Evolutionary conservation across 495 filamentous ascomycete genomes (phyloP).

Genomic region (Wilcoxina mikolae): DNA sequence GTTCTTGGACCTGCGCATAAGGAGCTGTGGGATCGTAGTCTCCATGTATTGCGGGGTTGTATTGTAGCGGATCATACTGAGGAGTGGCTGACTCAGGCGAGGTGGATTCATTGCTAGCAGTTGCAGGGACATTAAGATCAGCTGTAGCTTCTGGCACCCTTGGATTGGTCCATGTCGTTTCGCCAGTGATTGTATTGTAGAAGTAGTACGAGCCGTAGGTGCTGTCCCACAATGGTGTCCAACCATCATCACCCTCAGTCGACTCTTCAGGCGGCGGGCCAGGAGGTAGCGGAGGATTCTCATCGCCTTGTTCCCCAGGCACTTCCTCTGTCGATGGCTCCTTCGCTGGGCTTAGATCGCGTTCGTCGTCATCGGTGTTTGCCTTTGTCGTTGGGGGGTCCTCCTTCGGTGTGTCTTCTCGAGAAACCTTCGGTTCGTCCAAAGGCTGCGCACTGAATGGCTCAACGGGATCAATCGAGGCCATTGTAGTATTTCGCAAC

Average conservation of each 20-base stretch:
- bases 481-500: not conserved
- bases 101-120: conserved; percentile 11
- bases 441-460: not conserved
- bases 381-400: not conserved
- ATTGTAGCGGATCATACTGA: conserved; percentile 30
- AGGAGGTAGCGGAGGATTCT: conserved; percentile 39
- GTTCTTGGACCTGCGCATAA: conserved; percentile 49
- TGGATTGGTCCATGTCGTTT: conserved; percentile 81
- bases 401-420: not conserved
- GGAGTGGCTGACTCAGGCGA: conserved; percentile 12
- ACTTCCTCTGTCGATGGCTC: not conserved
- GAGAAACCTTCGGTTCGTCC: not conserved
- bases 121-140: conserved; percentile 11
- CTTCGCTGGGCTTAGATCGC: not conserved
- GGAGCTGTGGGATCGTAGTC: conserved; percentile 86
- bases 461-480: not conserved
- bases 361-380: not conserved
- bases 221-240: conserved; percentile 72
- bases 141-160: conserved; percentile 43
- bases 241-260: conserved; percentile 58
- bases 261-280: conserved; percentile 43
- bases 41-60: conserved; percentile 91
- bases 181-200: conserved; percentile 64
- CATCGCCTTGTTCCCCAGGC: conserved; percentile 6
- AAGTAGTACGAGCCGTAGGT: conserved; percentile 65